Base-by-base conservation (phyloP, 2,329 filamentous ascomycete species). In the Colletotrichum nymphaeae region DNA sequence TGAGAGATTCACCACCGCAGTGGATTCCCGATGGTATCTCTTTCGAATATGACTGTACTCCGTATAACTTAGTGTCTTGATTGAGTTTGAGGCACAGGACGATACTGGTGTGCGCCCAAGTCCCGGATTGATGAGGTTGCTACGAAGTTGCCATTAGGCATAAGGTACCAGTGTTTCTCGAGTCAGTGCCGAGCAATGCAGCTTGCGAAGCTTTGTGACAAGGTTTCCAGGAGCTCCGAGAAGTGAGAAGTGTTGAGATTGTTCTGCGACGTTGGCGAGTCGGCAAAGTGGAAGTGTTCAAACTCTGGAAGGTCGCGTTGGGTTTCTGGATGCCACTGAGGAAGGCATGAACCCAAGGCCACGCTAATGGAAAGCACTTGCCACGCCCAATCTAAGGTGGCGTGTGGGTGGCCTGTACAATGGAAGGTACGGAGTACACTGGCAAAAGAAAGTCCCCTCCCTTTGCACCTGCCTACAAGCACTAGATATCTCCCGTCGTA, bases 181-280 rank as follows among this genome's bases (percentile, higher is more conserved):
- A 66, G 62, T 60, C 55, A 42, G 28, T 26, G 55, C 22, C 30
- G 26, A 49, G 5, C 35, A 53, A 28, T 53, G 37, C n/a, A 42
- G 63, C 56, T 67, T 28, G 24, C 11, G 12, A 60, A 28, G 63
- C 56, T 62, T 62, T 49, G 64, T 14, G 22, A n/a, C 59, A 72
- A 53, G 30, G 65, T 59, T 69, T 72, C 58, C 69, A 35, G 11
- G 32, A 14, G 46, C 30, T 60, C 63, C 63, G 56, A 22, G 37
- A 37, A 59, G 22, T 19, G 5, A 14, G 5, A 22, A 28, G 42
- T 52, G 16, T 12, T 46, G 49, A 42, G 8, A 37, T n/a, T 59
- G 24, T 58, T 22, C 37, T 66, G 53, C 3, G 28, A 64, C 28
- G 35, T 30, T 46, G 32, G 19, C 46, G 57, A 62, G 28, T 62